Conservation (phyloP, 768 basidiomycete genomes). For the Termitomyces heimii region DNA sequence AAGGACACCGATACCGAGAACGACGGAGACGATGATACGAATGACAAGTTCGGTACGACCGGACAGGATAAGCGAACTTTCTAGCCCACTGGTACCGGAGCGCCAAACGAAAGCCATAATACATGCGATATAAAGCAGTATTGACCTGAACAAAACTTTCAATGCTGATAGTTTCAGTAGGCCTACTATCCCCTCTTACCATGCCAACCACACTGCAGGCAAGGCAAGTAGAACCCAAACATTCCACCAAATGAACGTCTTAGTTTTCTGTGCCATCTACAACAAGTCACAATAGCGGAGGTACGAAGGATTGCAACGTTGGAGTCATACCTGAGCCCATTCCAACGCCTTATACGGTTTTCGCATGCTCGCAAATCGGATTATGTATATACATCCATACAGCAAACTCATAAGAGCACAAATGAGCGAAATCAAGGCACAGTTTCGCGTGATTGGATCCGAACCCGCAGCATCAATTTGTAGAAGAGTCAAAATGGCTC, state of each 20-base stretch:
- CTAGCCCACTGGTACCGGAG: constrained; percentile 39
- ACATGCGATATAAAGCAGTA: constrained; percentile 57
- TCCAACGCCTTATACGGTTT: constrained; percentile 54
- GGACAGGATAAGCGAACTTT: constrained; percentile 29
- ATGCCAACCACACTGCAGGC: constrained; percentile 68
- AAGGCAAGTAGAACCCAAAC: constrained; percentile 60
- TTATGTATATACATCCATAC: constrained; percentile 58
- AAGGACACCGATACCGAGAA: constrained; percentile 34
- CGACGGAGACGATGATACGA: constrained; percentile 47
- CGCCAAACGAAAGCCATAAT: constrained; percentile 73
- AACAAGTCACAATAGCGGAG: neutral
- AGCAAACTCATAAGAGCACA: constrained; percentile 54
- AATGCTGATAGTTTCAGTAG: neutral
- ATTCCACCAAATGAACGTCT: constrained; percentile 38
- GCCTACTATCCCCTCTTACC: constrained; percentile 26
- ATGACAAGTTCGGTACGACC: constrained; percentile 38
- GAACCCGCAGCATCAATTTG: constrained; percentile 28
- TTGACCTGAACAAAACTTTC: constrained; percentile 37
- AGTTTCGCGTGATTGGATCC: constrained; percentile 48
- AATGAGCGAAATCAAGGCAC: constrained; percentile 46
- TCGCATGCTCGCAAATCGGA: constrained; percentile 57
- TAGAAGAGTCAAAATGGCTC: constrained; percentile 18
- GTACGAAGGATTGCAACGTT: constrained; percentile 29
- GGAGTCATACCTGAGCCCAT: constrained; percentile 50
- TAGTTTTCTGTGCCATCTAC: constrained; percentile 48